These are phyloP conservation scores for Russula sp. DNA, from an alignment of 768 basidiomycete species.

Conservation along the genomic window DNA sequence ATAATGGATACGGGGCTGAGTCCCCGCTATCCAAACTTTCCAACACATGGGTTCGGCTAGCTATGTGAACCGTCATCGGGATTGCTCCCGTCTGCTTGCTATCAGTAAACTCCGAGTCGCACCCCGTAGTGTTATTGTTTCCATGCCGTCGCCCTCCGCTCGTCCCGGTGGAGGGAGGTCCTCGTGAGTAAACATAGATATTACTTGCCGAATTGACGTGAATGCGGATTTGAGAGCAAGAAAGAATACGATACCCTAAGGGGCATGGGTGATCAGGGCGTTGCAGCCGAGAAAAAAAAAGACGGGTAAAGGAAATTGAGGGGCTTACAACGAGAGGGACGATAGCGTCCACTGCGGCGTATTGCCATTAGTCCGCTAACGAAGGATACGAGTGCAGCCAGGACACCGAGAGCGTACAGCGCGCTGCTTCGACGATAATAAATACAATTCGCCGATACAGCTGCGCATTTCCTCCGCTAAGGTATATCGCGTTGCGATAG, in stretches of 20 bases:
- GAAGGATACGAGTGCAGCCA: slow-evolving; percentile 3
- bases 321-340: slow-evolving; percentile 13
- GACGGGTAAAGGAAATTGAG: not conserved
- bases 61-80: not conserved
- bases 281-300: not conserved
- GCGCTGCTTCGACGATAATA: slow-evolving; percentile 16
- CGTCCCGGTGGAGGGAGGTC: not conserved
- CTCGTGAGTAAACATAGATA: not conserved
- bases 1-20: not conserved
- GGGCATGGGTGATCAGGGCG: not conserved
- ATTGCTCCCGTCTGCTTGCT: not conserved
- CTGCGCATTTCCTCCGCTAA: too few species aligned
- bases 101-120: not conserved
- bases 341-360: slow-evolving; percentile 11
- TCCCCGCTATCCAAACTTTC: not conserved
- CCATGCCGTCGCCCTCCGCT: not conserved
- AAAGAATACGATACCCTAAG: slow-evolving; percentile 19
- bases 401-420: not conserved
- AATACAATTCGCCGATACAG: slow-evolving; percentile 7
- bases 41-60: not conserved
- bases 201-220: not conserved
- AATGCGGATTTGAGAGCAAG: slow-evolving; percentile 20
- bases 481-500: slow-evolving; percentile 10
- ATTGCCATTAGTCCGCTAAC: slow-evolving; percentile 7
- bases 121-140: not conserved